Base-by-base conservation (phyloP, 2,329 filamentous ascomycete species). In the Aspergillus ibericus region DNA sequence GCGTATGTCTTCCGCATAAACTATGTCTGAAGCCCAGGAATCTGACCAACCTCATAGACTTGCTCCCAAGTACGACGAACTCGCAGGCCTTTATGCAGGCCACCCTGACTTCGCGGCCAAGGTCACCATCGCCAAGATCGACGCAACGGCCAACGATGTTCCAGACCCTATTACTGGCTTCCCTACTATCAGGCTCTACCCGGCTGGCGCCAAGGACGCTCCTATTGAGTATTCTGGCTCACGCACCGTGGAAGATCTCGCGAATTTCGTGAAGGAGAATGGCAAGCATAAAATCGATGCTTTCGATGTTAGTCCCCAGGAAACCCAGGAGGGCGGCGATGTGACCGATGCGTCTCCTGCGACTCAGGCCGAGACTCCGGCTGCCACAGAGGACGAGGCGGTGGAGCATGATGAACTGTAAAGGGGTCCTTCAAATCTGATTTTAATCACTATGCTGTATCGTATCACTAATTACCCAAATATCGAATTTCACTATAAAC, bases 121-220 rank as follows among this genome's bases (percentile, higher is more conserved):
- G 83, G 86, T 85, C 78, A 84, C 80, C 69, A 86, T 86, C 82
- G 89, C 82, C 80, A 99, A 99, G 89, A 89, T 99, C 68, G 95
- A 99, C 74, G 95, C 95, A 59, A 99, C 95, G 63, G 80, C 81
- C 81, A 99, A 99, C 82, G 95, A 99, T 71, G 91, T 98, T 59
- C 95, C 95, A 59, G 93, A 98, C 78, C 91, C 96, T 82, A 92
- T 99, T 73, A 86, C 91, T 78, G 95, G 95, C 65, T 99, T 99
- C 89, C 95, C 95, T 58, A 99, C 95, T 77, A 97, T 99, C 86
- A 98, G 98, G 86, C 86, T 99, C 68, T 99, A 87, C 89, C 86
- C 91, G 65, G 95, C 95, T 70, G 93, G 92, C 72, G 84, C 85
- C 79, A 99, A 99, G 88, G 83, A 85, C 72, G 82, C 87, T 68